A percentile compares a stretch with the other conserved stretches of the same genome.
Evolutionary conservation across 148 eudicot genomes (phyloP).

Genomic region (Fagopyrum tataricum): DNA sequence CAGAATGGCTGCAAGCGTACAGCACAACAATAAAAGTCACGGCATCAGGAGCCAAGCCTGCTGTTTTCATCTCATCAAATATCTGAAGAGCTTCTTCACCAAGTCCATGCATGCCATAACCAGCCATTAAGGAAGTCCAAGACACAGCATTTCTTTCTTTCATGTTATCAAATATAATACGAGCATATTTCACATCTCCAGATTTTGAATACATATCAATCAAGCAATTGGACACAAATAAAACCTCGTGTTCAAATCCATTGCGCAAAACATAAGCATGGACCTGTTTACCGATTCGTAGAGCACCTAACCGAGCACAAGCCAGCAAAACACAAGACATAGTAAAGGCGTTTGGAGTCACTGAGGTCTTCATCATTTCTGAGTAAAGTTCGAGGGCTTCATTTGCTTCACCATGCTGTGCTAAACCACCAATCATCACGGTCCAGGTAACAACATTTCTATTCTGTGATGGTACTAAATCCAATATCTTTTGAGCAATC

Average conservation of each 20-base stretch:
- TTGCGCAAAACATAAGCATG: constrained; percentile 58
- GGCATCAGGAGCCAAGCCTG: constrained; percentile 44
- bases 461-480: constrained; percentile 27
- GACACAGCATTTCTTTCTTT: constrained; percentile 51
- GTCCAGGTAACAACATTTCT: constrained; percentile 82
- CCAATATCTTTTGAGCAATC: constrained; percentile 42
- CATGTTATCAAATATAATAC: constrained; percentile 54
- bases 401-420: constrained; percentile 70
- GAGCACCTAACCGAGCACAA: constrained; percentile 56
- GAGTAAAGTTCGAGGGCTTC: constrained; percentile 60
- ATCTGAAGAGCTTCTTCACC: constrained; percentile 59
- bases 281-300: constrained; percentile 56
- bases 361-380: constrained; percentile 32
- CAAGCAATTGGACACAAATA: constrained; percentile 59
- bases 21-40: constrained; percentile 64
- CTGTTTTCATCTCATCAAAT: constrained; percentile 47
- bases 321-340: constrained; percentile 66
- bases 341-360: constrained; percentile 58
- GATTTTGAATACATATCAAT: constrained; percentile 80
- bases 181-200: constrained; percentile 54
- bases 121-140: constrained; percentile 75
- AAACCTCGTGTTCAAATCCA: constrained; percentile 29
- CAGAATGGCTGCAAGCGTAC: constrained; percentile 82
- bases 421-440: constrained; percentile 69
- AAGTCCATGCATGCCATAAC: constrained; percentile 78